Evolutionary conservation across 208 protist species (phyloP), one percentile per base, ranked within the genome.

Genomic region (Porcisia hertigi): DNA sequence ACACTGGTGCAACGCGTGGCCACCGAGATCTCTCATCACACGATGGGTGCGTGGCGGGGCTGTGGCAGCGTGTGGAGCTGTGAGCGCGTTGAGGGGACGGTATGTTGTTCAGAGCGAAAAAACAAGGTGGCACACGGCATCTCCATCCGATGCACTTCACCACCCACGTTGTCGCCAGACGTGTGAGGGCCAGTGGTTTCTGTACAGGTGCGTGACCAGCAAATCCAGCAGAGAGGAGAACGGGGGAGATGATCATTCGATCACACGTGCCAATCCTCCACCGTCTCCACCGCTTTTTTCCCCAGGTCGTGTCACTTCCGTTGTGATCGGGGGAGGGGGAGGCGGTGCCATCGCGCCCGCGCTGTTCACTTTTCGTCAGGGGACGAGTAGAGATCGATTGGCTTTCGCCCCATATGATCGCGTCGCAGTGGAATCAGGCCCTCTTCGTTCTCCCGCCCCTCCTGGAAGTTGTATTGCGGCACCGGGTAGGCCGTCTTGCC

Each of bases 361-460:
- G 55, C 25, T 30, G 16, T n/a, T 70, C 45, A 84, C 65, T 78
- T 77, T 2, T n/a, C 49, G 14, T 72, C 14, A 5, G 45, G 25
- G 34, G 86, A 65, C 2, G 82, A 79, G 80, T 83, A 79, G 25
- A 80, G 65, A 64, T 88, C 69, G 47, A 71, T 25, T 36, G 63
- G 3, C 52, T 64, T 69, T 62, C 34, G 67, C 34, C 74, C 73
- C 88, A 88, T 92, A 84, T 85, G 79, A 30, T 81, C 78, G 36
- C 36, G 77, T 12, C 80, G 71, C 16, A 88, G 64, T 1, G 88
- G 89, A 73, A 96, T 95, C 49, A 93, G 66, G 52, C 90, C 90
- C 12, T 95, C 89, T 7, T 86, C 86, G 69, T 93, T 85, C 74
- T 92, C 89, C 23, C 36, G 58, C 1, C 90, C 92, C 65, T 96